Percentiles rank a stretch among this genome's conserved stretches.
phyloP scores from a whole-genome alignment of 2,329 filamentous ascomycete species.

The Botrytis fragariae region DNA sequence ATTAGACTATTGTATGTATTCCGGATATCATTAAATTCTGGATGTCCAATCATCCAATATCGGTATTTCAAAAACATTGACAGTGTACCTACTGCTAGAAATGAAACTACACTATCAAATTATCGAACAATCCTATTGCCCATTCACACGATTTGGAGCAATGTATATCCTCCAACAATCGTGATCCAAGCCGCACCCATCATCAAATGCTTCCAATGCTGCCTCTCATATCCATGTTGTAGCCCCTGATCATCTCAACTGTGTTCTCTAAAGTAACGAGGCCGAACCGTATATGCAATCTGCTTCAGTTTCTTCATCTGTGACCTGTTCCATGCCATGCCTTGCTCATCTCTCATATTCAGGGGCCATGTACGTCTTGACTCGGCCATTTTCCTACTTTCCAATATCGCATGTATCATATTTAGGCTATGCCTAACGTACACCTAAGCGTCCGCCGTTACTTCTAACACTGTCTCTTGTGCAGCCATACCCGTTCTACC shows the following conservation, averaged over 20 bases:
- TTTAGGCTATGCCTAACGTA: background rate
- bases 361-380: background rate
- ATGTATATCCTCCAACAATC: slow-evolving; percentile 7
- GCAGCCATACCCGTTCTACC: slow-evolving; percentile 27
- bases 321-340: slow-evolving; percentile 1
- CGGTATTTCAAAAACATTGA: slow-evolving; percentile 14
- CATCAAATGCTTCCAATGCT: slow-evolving; percentile 1
- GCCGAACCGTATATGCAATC: background rate
- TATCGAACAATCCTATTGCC: background rate
- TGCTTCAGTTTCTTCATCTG: background rate
- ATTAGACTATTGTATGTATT: background rate
- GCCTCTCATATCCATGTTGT: background rate
- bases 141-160: background rate
- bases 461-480: slow-evolving; percentile 32
- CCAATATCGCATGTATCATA: background rate
- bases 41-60: background rate
- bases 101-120: slow-evolving; percentile 7
- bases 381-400: background rate
- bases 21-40: background rate
- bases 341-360: background rate
- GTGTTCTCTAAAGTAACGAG: background rate
- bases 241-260: background rate
- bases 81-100: slow-evolving; percentile 8
- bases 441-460: slow-evolving; percentile 30
- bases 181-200: background rate